phyloP scores from a whole-genome alignment of 2,329 filamentous ascomycete species.

The Colletotrichum cereale region DNA sequence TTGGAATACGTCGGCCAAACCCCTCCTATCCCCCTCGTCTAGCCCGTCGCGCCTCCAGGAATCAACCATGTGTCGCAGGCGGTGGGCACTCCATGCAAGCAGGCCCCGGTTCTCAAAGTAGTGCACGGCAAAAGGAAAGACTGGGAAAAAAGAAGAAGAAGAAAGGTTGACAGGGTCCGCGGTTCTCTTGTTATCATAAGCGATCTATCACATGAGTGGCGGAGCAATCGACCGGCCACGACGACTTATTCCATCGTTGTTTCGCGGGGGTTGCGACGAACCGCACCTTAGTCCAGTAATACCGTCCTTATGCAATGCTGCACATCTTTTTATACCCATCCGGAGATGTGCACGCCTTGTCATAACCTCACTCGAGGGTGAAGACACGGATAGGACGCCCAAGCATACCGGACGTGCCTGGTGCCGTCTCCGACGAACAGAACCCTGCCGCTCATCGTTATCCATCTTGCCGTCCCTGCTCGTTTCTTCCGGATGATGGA shows the following conservation, averaged over 20 bases:
- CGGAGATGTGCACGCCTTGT: slow-evolving; percentile 19
- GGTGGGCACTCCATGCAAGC: slow-evolving; percentile 15
- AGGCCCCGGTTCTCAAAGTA: slow-evolving; percentile 11
- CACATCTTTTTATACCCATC: slow-evolving; percentile 3
- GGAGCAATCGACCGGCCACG: slow-evolving; percentile 21
- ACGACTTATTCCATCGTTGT: slow-evolving; percentile 29
- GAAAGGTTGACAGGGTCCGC: slow-evolving; percentile 19
- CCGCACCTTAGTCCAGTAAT: slow-evolving; percentile 19
- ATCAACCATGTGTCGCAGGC: slow-evolving; percentile 36
- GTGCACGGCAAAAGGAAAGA: slow-evolving; percentile 1
- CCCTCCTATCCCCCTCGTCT: slow-evolving; percentile 34
- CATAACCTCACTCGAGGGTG: slow-evolving; percentile 4
- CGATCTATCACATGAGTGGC: slow-evolving; percentile 24
- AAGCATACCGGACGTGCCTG: slow-evolving; percentile 13
- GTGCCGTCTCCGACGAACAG: slow-evolving; percentile 17
- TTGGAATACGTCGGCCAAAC: slow-evolving; percentile 35
- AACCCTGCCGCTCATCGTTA: background rate
- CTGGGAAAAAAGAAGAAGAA: no score
- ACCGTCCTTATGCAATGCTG: slow-evolving; percentile 6
- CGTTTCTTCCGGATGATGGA: slow-evolving; percentile 24
- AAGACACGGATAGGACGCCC: slow-evolving; percentile 16
- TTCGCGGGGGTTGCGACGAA: slow-evolving; percentile 35
- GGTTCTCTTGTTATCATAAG: slow-evolving; percentile 8
- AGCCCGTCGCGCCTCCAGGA: slow-evolving; percentile 23
- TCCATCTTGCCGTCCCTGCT: slow-evolving; percentile 30